Evolutionary conservation across 768 basidiomycete species (phyloP).

Genomic region (Strobilomyces echinocephalus): DNA sequence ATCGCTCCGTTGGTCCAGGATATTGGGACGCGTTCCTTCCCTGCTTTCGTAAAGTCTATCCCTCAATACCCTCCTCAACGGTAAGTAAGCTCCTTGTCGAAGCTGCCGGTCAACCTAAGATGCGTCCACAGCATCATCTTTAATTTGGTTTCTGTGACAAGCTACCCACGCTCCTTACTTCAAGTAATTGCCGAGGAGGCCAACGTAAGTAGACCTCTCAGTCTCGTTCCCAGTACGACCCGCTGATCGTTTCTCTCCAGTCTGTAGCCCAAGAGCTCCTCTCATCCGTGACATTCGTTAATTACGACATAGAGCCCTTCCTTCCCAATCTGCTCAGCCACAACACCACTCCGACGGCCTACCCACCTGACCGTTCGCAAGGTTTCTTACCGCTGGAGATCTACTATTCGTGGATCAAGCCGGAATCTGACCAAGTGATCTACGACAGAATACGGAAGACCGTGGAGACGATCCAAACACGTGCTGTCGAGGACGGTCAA

Average conservation of each 20-base stretch:
- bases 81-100: not conserved
- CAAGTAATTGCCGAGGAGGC: conserved; percentile 15
- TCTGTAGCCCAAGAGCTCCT: conserved; percentile 15
- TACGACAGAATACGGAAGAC: conserved; percentile 37
- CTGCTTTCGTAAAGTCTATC: conserved; percentile 8
- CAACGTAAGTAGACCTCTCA: conserved; percentile 5
- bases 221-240: not conserved
- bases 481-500: conserved; percentile 22
- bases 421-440: conserved; percentile 13
- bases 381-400: conserved; percentile 42
- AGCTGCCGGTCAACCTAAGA: not conserved
- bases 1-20: conserved; percentile 8
- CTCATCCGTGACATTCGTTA: not conserved
- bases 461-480: conserved; percentile 32
- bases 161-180: conserved; percentile 12
- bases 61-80: not conserved
- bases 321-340: conserved; percentile 37
- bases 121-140: conserved; percentile 1
- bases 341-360: conserved; percentile 37
- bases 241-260: not conserved
- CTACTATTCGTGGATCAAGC: conserved; percentile 27
- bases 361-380: conserved; percentile 38
- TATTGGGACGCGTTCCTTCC: conserved; percentile 13
- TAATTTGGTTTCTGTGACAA: conserved; percentile 3
- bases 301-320: conserved; percentile 46